phyloP scores from a whole-genome alignment of 192 early-diverging fungal species.

The Hyaloraphidium curvatum region DNA sequence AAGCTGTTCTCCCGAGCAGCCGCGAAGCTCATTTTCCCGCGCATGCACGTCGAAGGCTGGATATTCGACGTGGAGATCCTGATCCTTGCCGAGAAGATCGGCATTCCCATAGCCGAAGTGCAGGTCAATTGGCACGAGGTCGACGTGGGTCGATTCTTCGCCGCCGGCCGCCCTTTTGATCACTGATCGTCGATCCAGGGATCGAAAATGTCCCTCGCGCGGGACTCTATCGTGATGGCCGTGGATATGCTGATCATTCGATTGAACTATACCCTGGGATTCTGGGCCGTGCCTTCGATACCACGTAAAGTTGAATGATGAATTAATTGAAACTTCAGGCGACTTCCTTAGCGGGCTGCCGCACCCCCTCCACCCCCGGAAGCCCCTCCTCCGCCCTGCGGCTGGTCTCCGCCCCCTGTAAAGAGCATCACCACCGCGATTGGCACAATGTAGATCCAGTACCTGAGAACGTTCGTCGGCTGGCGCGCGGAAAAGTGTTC shows the following conservation, averaged over 20 bases:
- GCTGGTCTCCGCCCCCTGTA: neutral
- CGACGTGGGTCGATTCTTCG: conserved; percentile 24
- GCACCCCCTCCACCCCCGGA: neutral
- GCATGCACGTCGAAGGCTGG: conserved; percentile 91
- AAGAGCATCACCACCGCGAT: neutral
- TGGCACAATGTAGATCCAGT: conserved; percentile 4
- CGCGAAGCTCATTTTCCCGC: conserved; percentile 54
- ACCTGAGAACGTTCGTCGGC: no score
- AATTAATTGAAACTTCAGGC: neutral
- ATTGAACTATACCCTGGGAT: conserved; percentile 59
- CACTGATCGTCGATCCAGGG: conserved; percentile 26
- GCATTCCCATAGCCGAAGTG: conserved; percentile 69
- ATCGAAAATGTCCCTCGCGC: conserved; percentile 71
- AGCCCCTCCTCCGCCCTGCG: neutral
- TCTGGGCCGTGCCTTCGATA: conserved; percentile 32
- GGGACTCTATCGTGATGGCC: conserved; percentile 78
- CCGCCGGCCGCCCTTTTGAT: no score
- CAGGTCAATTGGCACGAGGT: conserved; percentile 94
- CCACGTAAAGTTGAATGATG: neutral
- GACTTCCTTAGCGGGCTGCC: neutral
- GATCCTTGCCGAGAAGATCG: conserved; percentile 48
- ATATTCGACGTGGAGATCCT: conserved; percentile 96
- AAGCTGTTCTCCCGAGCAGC: conserved; percentile 73
- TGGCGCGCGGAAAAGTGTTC: no score
- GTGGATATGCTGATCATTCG: conserved; percentile 72